phyloP scores from a whole-genome alignment of 2,329 filamentous ascomycete genomes.

The Cytospora leucostoma region DNA sequence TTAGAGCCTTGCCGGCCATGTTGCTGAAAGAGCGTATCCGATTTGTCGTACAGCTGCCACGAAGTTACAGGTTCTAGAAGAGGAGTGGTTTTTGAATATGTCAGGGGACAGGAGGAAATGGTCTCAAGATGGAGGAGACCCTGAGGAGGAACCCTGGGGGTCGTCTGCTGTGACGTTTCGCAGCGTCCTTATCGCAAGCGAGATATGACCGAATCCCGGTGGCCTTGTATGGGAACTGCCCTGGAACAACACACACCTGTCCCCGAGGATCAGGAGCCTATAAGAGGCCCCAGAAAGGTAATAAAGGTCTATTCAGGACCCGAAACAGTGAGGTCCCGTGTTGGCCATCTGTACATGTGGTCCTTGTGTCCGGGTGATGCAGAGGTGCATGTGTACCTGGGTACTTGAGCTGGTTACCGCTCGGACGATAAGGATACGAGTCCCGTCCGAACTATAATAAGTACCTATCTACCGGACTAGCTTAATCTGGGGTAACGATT shows the following conservation, averaged over 20 bases:
- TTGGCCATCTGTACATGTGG: slow-evolving; percentile 12
- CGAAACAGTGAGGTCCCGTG: slow-evolving; percentile 13
- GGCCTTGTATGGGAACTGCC: too few relatives aligned
- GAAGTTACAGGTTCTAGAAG: not conserved
- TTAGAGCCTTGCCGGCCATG: slow-evolving; percentile 71
- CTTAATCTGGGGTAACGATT: too few relatives aligned
- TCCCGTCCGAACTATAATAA: too few relatives aligned
- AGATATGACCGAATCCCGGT: slow-evolving; percentile 13
- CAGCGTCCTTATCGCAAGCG: slow-evolving; percentile 20
- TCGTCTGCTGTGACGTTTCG: slow-evolving; percentile 14
- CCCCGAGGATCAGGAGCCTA: too few relatives aligned
- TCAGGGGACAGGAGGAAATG: not conserved
- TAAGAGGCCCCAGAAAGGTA: not conserved
- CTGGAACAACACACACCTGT: not conserved
- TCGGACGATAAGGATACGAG: not conserved
- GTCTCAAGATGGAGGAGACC: slow-evolving; percentile 14
- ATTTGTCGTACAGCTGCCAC: slow-evolving; percentile 1
- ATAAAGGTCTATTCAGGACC: slow-evolving; percentile 23
- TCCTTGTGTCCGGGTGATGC: slow-evolving; percentile 8
- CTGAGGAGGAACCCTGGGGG: too few relatives aligned
- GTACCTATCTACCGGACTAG: too few relatives aligned
- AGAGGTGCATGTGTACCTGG: not conserved
- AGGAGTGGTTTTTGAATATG: slow-evolving; percentile 9
- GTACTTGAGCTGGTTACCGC: not conserved
- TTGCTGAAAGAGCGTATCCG: slow-evolving; percentile 24